These are phyloP conservation scores for Cordyceps militaris DNA, from an alignment of 2,329 filamentous ascomycete genomes.

Conservation along the genomic window DNA sequence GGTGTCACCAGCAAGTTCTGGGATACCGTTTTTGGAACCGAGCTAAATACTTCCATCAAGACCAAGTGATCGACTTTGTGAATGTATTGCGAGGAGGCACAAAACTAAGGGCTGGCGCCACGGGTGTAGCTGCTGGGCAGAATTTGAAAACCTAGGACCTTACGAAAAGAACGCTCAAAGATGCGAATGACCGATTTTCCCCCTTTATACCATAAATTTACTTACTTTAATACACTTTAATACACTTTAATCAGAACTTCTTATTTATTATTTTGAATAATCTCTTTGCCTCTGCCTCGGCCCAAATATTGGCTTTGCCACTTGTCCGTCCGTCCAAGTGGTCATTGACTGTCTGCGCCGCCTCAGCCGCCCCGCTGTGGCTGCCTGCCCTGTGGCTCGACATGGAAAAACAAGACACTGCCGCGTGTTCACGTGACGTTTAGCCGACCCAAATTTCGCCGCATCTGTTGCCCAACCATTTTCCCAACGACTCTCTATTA, in stretches of 20 bases:
- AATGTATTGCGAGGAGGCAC: not conserved
- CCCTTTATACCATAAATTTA: not conserved
- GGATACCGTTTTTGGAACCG: constrained; percentile 87
- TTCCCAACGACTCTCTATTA: not conserved
- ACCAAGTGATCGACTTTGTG: constrained; percentile 21
- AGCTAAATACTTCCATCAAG: constrained; percentile 47
- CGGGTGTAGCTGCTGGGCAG: constrained; percentile 9
- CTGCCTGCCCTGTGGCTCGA: not conserved
- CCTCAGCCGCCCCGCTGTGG: not conserved
- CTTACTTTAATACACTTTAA: constrained; percentile 7
- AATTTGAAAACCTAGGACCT: not conserved
- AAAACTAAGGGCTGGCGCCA: not conserved
- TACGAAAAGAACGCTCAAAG: constrained; percentile 1
- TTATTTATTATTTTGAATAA: too few species aligned
- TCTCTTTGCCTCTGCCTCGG: too few species aligned
- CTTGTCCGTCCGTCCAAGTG: not conserved
- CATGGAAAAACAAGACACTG: not conserved
- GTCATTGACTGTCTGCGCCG: not conserved
- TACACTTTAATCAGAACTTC: too few species aligned
- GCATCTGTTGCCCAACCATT: not conserved
- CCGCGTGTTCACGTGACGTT: constrained; percentile 4
- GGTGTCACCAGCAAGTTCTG: constrained; percentile 95
- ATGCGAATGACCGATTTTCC: constrained; percentile 1
- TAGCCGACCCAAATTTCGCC: not conserved
- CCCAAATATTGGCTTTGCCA: too few species aligned